A percentile compares a stretch with the other conserved stretches of the same genome.
Evolutionary conservation across 306 rosid species (phyloP).

Genomic region (Sechiopsis laciniata): DNA sequence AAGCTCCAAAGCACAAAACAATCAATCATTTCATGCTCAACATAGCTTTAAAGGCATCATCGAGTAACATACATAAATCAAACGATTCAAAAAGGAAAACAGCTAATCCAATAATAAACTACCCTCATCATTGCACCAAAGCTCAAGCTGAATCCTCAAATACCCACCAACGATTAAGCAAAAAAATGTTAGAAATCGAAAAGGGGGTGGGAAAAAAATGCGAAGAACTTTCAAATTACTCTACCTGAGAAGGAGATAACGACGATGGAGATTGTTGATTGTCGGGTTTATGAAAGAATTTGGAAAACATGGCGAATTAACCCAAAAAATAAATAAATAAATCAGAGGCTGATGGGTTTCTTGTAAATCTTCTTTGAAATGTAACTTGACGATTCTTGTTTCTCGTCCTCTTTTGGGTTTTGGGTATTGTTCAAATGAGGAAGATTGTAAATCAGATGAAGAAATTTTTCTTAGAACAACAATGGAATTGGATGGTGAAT

Average conservation of each 20-base stretch:
- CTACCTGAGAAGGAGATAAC: conserved; percentile 35
- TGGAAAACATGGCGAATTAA: conserved; percentile 52
- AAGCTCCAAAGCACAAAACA: background rate
- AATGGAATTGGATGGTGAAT: background rate
- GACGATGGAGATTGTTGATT: conserved; percentile 23
- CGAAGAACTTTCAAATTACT: background rate
- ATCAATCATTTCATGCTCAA: background rate
- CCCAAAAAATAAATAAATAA: no score
- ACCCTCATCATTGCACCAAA: background rate
- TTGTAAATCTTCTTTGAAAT: conserved; percentile 16
- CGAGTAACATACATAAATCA: background rate
- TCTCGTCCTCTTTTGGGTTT: conserved; percentile 11
- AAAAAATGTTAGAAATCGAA: background rate
- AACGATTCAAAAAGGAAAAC: conserved; percentile 3
- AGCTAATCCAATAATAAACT: background rate
- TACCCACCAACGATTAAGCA: background rate
- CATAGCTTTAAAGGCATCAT: background rate
- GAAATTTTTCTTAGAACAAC: background rate
- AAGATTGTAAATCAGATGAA: background rate
- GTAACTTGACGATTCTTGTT: background rate
- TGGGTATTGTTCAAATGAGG: conserved; percentile 12
- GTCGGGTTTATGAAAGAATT: conserved; percentile 40
- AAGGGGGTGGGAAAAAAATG: background rate
- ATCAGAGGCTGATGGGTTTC: conserved; percentile 5
- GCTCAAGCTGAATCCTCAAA: background rate